A percentile compares a stretch with the other conserved stretches of the same genome.
phyloP scores from a whole-genome alignment of 164 flowering plant species.

The Saururus chinensis region DNA sequence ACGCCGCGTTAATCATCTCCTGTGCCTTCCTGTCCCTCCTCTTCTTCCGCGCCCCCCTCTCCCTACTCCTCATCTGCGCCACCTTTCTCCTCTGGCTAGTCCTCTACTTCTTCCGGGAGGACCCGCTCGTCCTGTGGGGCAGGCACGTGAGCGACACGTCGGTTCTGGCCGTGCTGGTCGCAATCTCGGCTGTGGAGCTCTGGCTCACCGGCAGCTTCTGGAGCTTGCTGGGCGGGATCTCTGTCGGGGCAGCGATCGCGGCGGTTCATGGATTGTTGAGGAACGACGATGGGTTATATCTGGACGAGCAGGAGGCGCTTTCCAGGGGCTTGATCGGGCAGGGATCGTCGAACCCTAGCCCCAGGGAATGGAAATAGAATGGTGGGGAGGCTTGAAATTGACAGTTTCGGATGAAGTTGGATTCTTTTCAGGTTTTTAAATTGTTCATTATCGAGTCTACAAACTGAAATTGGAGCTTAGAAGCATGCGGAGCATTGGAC shows the following conservation, averaged over 20 bases:
- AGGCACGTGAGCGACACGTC: neutral
- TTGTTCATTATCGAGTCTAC: too few relatives aligned
- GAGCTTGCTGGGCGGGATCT: slow-evolving; percentile 1
- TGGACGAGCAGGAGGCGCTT: slow-evolving; percentile 9
- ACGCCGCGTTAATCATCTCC: slow-evolving; percentile 2
- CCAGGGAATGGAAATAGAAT: neutral
- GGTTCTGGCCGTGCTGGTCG: slow-evolving; percentile 1
- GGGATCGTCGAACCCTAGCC: neutral
- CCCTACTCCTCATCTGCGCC: slow-evolving; percentile 2
- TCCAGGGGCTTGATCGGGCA: slow-evolving; percentile 4
- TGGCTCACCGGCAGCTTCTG: slow-evolving; percentile 1
- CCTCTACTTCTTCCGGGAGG: slow-evolving; percentile 9
- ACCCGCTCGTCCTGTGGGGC: slow-evolving; percentile 2
- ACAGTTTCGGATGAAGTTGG: too few relatives aligned
- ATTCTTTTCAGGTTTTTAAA: neutral
- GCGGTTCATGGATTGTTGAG: slow-evolving; percentile 7
- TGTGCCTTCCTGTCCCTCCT: slow-evolving; percentile 1
- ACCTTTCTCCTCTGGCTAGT: slow-evolving; percentile 4
- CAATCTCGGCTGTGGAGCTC: neutral
- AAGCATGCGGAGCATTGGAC: too few relatives aligned
- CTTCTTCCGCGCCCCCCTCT: neutral
- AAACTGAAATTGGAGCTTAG: too few relatives aligned
- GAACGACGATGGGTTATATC: slow-evolving; percentile 5
- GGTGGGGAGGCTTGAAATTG: neutral
- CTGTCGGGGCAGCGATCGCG: neutral